Evolutionary conservation across 2,329 filamentous ascomycete species (phyloP).

Genomic region (Nothomitra cinnamomea): DNA sequence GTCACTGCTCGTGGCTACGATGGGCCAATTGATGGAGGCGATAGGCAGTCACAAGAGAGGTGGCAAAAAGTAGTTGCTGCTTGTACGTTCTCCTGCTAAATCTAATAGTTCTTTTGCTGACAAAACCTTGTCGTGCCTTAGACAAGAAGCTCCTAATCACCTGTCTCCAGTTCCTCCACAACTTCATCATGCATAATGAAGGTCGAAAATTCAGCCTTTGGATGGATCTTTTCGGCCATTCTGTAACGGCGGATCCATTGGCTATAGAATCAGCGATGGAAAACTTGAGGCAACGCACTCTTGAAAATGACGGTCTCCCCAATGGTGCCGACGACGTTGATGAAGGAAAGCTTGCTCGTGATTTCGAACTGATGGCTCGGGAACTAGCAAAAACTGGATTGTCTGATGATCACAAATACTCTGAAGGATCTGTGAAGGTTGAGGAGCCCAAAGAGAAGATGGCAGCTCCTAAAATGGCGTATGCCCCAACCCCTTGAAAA

Average conservation of each 20-base stretch:
- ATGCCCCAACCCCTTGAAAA: too few species aligned
- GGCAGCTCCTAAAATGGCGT: too few species aligned
- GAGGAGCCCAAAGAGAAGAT: too few species aligned
- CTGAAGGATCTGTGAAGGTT: too few species aligned
- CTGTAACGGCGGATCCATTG: constrained; percentile 25
- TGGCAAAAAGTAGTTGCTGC: constrained; percentile 49
- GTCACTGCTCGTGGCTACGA: constrained; percentile 48
- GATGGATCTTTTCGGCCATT: constrained; percentile 48
- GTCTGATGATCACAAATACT: background rate
- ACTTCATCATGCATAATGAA: constrained; percentile 53
- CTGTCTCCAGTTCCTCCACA: constrained; percentile 48
- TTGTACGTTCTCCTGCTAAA: constrained; percentile 48
- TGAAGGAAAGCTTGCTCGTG: background rate
- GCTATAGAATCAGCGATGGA: constrained; percentile 19
- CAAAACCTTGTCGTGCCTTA: constrained; percentile 19
- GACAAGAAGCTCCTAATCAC: constrained; percentile 51
- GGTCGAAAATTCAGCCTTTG: constrained; percentile 55
- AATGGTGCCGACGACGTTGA: background rate
- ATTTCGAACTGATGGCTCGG: background rate
- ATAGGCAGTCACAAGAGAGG: constrained; percentile 31
- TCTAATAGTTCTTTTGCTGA: background rate
- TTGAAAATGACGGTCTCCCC: background rate
- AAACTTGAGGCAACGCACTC: constrained; percentile 13
- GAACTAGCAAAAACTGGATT: background rate
- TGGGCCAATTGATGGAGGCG: constrained; percentile 39